Evolutionary conservation across 257 asterid genomes (phyloP).

Genomic region (Pogostemon cablin): DNA sequence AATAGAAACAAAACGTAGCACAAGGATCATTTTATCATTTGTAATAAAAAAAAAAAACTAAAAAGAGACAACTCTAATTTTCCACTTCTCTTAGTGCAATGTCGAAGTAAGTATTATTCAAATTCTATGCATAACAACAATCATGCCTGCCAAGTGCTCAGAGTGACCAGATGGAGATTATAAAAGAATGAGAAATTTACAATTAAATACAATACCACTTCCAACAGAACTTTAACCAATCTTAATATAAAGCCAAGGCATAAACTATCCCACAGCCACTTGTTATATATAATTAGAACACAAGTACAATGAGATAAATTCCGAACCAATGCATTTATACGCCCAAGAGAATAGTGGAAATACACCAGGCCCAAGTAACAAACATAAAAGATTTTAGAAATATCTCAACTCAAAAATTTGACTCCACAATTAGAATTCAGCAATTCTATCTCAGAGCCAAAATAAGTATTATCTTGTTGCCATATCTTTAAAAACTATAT

Average conservation of each 20-base stretch:
- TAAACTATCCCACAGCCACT: conserved; percentile 17
- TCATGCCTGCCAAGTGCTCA: background rate
- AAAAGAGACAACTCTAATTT: background rate
- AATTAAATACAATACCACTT: background rate
- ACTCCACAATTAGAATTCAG: conserved; percentile 2
- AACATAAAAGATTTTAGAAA: conserved; percentile 16
- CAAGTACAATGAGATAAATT: conserved; percentile 3
- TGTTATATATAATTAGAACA: conserved; percentile 6
- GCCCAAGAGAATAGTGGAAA: conserved; percentile 11
- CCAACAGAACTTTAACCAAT: background rate
- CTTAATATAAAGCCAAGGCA: background rate
- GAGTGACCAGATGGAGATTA: conserved; percentile 4
- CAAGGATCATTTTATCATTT: background rate
- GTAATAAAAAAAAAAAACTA: background rate
- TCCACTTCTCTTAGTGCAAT: background rate
- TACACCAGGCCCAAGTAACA: background rate
- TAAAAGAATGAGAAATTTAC: background rate
- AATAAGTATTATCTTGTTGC: background rate
- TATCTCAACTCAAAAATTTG: background rate
- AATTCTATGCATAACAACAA: conserved; percentile 3
- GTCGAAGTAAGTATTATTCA: background rate
- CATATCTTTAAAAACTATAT: background rate
- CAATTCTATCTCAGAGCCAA: conserved; percentile 6
- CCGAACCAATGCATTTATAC: conserved; percentile 18
- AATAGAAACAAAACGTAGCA: background rate